Percentiles rank a stretch among this genome's conserved stretches.
Evolutionary conservation across 257 asterid genomes (phyloP).

Genomic region (Cruciata laevipes): DNA sequence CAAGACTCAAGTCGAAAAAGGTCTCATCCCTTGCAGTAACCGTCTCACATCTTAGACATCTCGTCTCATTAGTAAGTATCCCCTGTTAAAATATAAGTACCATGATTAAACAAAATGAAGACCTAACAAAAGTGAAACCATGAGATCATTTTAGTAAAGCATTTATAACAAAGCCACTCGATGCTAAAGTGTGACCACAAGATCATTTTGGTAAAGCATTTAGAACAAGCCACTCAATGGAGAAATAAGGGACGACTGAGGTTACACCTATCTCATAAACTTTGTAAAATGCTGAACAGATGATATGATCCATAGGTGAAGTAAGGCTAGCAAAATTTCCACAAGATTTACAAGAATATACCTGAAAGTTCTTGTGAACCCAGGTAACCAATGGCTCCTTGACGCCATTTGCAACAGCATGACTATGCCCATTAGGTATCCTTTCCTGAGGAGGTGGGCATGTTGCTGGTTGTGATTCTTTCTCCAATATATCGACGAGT

Average conservation of each 20-base stretch:
- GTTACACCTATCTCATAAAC: not conserved
- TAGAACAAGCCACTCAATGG: not conserved
- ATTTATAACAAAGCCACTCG: not conserved
- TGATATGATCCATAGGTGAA: not conserved
- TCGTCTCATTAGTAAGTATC: slow-evolving; percentile 79
- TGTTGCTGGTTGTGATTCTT: slow-evolving; percentile 53
- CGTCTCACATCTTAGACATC: slow-evolving; percentile 84
- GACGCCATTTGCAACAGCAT: slow-evolving; percentile 42
- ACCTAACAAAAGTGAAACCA: not conserved
- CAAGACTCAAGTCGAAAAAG: slow-evolving; percentile 81
- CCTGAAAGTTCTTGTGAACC: slow-evolving; percentile 96
- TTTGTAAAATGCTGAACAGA: not conserved
- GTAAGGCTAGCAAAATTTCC: slow-evolving; percentile 15
- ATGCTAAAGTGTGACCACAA: not conserved
- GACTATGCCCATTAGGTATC: slow-evolving; percentile 42
- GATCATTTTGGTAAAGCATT: not conserved
- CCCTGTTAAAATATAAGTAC: slow-evolving; percentile 39
- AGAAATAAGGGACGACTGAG: not conserved
- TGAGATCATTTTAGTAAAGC: not conserved
- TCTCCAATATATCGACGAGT: slow-evolving; percentile 83
- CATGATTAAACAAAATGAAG: not conserved
- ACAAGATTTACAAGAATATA: slow-evolving; percentile 33
- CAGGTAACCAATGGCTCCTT: slow-evolving; percentile 65
- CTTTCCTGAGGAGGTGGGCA: slow-evolving; percentile 28
- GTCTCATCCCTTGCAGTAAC: slow-evolving; percentile 94